These are phyloP conservation scores for Candida chauliodis DNA, from an alignment of 805 yeast species.

Conservation along the genomic window DNA sequence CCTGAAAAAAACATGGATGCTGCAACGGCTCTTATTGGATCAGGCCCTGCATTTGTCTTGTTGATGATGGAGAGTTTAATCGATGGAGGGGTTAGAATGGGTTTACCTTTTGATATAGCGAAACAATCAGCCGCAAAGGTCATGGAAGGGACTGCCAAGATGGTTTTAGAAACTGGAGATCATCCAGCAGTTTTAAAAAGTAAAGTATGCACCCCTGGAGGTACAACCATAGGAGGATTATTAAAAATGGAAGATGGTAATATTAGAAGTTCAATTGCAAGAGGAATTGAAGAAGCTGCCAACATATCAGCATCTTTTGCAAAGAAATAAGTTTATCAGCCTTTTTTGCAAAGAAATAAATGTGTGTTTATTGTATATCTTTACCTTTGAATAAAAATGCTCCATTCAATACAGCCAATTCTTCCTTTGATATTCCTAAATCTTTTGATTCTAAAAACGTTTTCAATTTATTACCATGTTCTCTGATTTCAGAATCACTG, in stretches of 20 bases:
- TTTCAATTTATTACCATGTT: slow-evolving; percentile 24
- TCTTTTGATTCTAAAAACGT: slow-evolving; percentile 29
- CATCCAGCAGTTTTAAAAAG: slow-evolving; percentile 89
- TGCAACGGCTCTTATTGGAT: slow-evolving; percentile 91
- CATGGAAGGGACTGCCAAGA: slow-evolving; percentile 87
- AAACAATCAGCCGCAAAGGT: slow-evolving; percentile 88
- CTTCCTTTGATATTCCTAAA: slow-evolving; percentile 29
- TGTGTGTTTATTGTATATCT: slow-evolving; percentile 1
- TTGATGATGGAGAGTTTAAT: slow-evolving; percentile 86
- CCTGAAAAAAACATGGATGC: slow-evolving; percentile 96
- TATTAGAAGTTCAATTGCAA: slow-evolving; percentile 79
- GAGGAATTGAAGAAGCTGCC: slow-evolving; percentile 92
- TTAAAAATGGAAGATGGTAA: slow-evolving; percentile 89
- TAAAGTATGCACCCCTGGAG: slow-evolving; percentile 95
- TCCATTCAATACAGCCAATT: slow-evolving; percentile 18
- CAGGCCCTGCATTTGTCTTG: slow-evolving; percentile 93
- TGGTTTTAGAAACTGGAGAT: slow-evolving; percentile 76
- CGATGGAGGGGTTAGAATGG: slow-evolving; percentile 94
- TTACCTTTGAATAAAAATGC: slow-evolving; percentile 10
- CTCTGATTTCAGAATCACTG: slow-evolving; percentile 34
- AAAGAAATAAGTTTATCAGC: slow-evolving; percentile 54
- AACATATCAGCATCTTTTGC: slow-evolving; percentile 58
- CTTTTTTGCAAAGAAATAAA: slow-evolving; percentile 38
- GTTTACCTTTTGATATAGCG: slow-evolving; percentile 82
- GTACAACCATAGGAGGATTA: slow-evolving; percentile 94